phyloP scores from a whole-genome alignment of 2,329 filamentous ascomycete genomes.

The Colletotrichum falcatum region DNA sequence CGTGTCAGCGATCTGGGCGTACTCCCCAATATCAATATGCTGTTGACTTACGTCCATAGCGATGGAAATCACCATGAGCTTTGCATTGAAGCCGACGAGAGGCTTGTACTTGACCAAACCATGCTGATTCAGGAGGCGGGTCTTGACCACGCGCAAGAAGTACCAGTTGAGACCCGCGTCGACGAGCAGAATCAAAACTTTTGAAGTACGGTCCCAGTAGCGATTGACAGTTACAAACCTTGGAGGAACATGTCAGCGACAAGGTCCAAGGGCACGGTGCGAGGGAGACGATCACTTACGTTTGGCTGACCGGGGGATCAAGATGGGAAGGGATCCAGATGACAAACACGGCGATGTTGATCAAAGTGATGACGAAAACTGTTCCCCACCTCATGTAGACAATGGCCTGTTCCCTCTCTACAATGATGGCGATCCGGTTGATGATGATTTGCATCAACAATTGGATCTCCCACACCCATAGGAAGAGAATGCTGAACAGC shows the following conservation, averaged over 20 bases:
- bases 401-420: slow-evolving; percentile 54
- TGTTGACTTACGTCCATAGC: slow-evolving; percentile 57
- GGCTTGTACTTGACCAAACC: slow-evolving; percentile 63
- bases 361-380: slow-evolving; percentile 56
- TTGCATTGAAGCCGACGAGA: slow-evolving; percentile 62
- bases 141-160: slow-evolving; percentile 61
- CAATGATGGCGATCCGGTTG: slow-evolving; percentile 64
- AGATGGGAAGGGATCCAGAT: slow-evolving; percentile 65
- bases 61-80: slow-evolving; percentile 62
- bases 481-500: slow-evolving; percentile 52
- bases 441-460: slow-evolving; percentile 67
- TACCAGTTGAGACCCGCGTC: slow-evolving; percentile 65
- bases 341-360: slow-evolving; percentile 65
- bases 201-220: slow-evolving; percentile 65
- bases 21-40: too few species aligned
- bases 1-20: not conserved
- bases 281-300: slow-evolving; percentile 42
- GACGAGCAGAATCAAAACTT: slow-evolving; percentile 62
- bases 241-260: slow-evolving; percentile 1
- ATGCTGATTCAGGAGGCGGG: slow-evolving; percentile 58
- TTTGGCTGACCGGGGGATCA: slow-evolving; percentile 52
- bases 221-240: slow-evolving; percentile 58
- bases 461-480: slow-evolving; percentile 62
- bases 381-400: slow-evolving; percentile 60
- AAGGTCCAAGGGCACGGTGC: not conserved